Percentiles rank a stretch among this genome's conserved stretches.
Conservation (phyloP, 495 filamentous ascomycete species). For the Neurospora sp. region DNA sequence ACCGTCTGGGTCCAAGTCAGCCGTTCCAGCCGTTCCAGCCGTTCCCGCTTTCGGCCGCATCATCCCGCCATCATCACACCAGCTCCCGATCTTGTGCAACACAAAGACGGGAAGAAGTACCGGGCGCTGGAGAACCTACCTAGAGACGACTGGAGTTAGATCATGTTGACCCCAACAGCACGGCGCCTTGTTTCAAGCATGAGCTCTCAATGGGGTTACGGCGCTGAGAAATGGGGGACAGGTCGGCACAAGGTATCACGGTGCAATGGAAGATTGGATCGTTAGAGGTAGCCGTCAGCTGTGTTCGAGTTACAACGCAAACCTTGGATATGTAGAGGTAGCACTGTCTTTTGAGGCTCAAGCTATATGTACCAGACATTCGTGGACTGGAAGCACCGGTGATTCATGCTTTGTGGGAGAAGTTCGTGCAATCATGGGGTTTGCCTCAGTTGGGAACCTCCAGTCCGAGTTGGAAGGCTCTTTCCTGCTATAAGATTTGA, state of each 20-base stretch:
- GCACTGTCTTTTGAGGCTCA: not conserved
- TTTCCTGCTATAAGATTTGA: not conserved
- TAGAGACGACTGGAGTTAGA: not conserved
- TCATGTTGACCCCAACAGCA: not conserved
- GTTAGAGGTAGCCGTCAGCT: not conserved
- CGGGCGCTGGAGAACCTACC: not conserved
- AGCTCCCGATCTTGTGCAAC: not conserved
- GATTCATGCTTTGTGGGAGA: not conserved
- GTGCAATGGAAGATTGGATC: not conserved
- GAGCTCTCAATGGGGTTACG: not conserved
- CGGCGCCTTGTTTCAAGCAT: not conserved
- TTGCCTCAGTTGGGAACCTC: not conserved
- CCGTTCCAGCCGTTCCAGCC: not conserved
- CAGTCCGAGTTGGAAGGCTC: not conserved
- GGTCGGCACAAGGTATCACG: not conserved
- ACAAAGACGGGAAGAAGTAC: not conserved
- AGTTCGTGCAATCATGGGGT: not conserved
- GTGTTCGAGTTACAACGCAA: not conserved
- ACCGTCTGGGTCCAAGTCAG: not conserved
- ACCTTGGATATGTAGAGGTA: not conserved
- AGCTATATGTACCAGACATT: not conserved
- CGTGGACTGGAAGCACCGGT: not conserved
- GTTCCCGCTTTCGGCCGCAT: not conserved
- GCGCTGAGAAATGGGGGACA: not conserved
- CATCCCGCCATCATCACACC: not conserved